Percentiles rank a stretch among this genome's conserved stretches.
These are phyloP conservation scores for Dactylonectria macrodidyma DNA, from an alignment of 2,329 filamentous ascomycete genomes.

Conservation along the genomic window DNA sequence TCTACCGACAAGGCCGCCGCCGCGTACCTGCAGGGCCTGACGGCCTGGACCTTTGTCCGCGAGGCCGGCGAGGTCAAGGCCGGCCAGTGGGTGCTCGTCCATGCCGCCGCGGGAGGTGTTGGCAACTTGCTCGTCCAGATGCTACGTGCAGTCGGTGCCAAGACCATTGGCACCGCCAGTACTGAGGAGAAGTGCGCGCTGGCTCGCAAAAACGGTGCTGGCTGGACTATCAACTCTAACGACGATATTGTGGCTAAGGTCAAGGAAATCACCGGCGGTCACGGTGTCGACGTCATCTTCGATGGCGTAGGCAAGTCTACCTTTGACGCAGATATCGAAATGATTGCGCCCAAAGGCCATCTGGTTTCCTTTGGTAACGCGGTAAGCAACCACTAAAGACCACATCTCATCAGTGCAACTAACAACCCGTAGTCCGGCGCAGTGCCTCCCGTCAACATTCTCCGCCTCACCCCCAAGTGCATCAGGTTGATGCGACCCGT, in stretches of 20 bases:
- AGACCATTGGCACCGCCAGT: slow-evolving; percentile 84
- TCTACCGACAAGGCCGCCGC: slow-evolving; percentile 76
- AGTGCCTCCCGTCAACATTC: slow-evolving; percentile 75
- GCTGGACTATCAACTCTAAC: slow-evolving; percentile 79
- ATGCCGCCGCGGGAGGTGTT: slow-evolving; percentile 88
- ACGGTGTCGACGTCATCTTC: slow-evolving; percentile 84
- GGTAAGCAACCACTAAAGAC: slow-evolving; percentile 56
- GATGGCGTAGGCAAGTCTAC: slow-evolving; percentile 90
- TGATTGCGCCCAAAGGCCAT: slow-evolving; percentile 82
- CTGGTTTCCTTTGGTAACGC: slow-evolving; percentile 88
- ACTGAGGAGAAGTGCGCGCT: slow-evolving; percentile 80
- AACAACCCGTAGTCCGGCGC: slow-evolving; percentile 69
- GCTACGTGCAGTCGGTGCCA: slow-evolving; percentile 79
- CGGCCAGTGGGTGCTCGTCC: slow-evolving; percentile 87
- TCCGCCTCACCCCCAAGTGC: slow-evolving; percentile 80
- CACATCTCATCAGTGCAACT: slow-evolving; percentile 1
- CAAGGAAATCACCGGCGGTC: slow-evolving; percentile 77
- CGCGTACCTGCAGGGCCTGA: slow-evolving; percentile 84
- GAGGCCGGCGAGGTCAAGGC: slow-evolving; percentile 83
- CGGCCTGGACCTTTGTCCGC: slow-evolving; percentile 83
- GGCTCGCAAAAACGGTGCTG: slow-evolving; percentile 79
- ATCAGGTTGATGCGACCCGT: slow-evolving; percentile 82
- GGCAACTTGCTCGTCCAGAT: slow-evolving; percentile 84
- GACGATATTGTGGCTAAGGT: slow-evolving; percentile 73
- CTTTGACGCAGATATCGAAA: slow-evolving; percentile 83